Evolutionary conservation across 2,329 filamentous ascomycete species (phyloP).

Genomic region (Cladosporium sp.): DNA sequence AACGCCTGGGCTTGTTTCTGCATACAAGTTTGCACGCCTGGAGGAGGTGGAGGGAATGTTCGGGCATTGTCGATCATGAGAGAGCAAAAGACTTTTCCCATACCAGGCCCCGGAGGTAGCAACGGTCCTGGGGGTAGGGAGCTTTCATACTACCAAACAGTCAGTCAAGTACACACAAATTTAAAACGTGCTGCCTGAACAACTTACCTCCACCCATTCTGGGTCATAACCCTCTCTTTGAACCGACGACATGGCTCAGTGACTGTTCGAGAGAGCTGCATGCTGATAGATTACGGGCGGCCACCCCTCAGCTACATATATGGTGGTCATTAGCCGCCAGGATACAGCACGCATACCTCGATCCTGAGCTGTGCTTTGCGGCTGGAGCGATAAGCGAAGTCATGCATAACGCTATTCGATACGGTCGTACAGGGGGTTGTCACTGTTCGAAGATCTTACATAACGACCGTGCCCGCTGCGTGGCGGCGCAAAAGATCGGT

Average conservation of each 20-base stretch:
- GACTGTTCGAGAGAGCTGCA: not conserved
- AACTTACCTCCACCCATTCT: conserved; percentile 13
- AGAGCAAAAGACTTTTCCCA: not conserved
- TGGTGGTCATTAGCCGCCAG: not conserved
- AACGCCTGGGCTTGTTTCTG: not conserved
- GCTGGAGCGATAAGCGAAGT: not conserved
- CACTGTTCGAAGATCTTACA: not conserved
- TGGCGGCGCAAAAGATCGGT: not conserved
- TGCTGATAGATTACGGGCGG: not conserved
- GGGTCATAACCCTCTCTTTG: conserved; percentile 8
- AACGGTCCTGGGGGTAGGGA: conserved; percentile 3
- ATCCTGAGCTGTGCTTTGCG: not conserved
- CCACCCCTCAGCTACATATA: not conserved
- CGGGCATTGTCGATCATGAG: conserved; percentile 12
- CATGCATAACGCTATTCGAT: not conserved
- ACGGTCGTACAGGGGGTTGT: not conserved
- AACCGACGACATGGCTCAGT: not conserved
- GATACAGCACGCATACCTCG: not conserved
- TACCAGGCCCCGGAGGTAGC: not conserved
- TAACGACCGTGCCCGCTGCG: not conserved
- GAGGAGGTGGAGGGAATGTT: not conserved
- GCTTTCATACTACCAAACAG: not conserved
- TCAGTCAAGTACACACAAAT: not conserved
- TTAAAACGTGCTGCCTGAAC: not conserved
- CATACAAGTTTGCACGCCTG: conserved; percentile 3